Evolutionary conservation across 2,329 filamentous ascomycete genomes (phyloP), one percentile per base, ranked within the genome.

Genomic region (Stachybotrys elegans): DNA sequence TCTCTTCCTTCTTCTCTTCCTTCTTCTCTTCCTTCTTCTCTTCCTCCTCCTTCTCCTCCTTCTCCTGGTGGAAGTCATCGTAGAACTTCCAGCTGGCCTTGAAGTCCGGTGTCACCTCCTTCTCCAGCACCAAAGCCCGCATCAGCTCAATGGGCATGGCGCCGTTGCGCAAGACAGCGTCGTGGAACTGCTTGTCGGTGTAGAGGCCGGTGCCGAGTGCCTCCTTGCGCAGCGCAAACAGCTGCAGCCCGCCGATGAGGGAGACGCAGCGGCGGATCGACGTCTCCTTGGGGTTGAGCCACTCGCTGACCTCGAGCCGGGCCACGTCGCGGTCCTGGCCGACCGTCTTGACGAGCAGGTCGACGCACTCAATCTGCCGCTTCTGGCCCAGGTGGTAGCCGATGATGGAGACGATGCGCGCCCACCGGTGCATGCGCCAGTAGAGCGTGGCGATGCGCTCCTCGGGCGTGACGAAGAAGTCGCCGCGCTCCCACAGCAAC

Each of bases 401-500:
- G 2, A 82, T 56, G 0, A 74, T 78, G 58, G 82, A 81, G 12
- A 76, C 61, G 50, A 81, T 81, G 29, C 79, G 71, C 6, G 73
- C 72, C 51, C 78, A 81, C 22, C 79, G 73, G 55, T 83, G 78
- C 72, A 82, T 79, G 13, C 76, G 69, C 78, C 78, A 82, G 56
- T 81, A 82, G 7, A 83, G 59, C 49, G 79, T 76, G 0, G 78
- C 78, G 19, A 82, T 68, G 31, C 68, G 67, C 48, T 81, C 73
- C 46, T 76, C 71, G 0, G 77, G 66, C 1, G 66, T 65, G 4
- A 63, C 61, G 44, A 72, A 69, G 51, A 79, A 81, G 49, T 72
- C 68, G 22, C 67, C 67, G 22, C 73, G 66, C 34, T 74, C 59
- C 76, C 76, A 83, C 14, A 83, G 64, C 16, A 79, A 55, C 51